phyloP scores from a whole-genome alignment of 306 rosid species.

The Rosa rugosa region DNA sequence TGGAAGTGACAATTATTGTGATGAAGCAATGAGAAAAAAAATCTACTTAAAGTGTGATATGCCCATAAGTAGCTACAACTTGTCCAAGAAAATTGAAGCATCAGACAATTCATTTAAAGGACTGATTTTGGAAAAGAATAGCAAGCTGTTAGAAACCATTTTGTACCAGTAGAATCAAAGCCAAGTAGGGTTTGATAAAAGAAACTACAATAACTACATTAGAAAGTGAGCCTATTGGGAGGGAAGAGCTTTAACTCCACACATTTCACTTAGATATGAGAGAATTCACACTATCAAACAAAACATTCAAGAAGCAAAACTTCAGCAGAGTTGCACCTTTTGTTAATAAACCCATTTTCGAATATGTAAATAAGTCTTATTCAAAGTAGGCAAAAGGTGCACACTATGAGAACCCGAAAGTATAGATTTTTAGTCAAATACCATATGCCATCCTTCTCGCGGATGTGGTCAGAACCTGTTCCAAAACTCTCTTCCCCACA shows the following conservation, averaged over 20 bases:
- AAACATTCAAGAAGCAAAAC: background rate
- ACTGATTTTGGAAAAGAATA: background rate
- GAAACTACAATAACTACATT: background rate
- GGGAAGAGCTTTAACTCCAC: background rate
- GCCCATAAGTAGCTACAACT: background rate
- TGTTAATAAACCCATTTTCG: background rate
- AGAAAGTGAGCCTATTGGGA: background rate
- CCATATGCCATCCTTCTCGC: constrained; percentile 99
- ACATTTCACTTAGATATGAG: background rate
- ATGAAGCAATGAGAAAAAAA: background rate
- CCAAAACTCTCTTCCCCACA: constrained; percentile 99
- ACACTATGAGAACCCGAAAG: constrained; percentile 7
- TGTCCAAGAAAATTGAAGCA: background rate
- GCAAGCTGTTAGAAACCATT: background rate
- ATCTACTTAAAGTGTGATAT: background rate
- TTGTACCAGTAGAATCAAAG: background rate
- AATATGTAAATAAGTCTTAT: background rate
- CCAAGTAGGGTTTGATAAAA: background rate
- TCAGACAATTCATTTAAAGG: background rate
- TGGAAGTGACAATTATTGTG: constrained; percentile 13
- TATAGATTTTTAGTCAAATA: constrained; percentile 40
- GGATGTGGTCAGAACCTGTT: constrained; percentile 98
- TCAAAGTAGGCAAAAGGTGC: background rate
- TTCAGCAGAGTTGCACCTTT: constrained; percentile 1
- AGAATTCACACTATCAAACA: background rate